Evolutionary conservation across 108 stramenopile genomes (phyloP).

Genomic region (Conticribra guillardii): DNA sequence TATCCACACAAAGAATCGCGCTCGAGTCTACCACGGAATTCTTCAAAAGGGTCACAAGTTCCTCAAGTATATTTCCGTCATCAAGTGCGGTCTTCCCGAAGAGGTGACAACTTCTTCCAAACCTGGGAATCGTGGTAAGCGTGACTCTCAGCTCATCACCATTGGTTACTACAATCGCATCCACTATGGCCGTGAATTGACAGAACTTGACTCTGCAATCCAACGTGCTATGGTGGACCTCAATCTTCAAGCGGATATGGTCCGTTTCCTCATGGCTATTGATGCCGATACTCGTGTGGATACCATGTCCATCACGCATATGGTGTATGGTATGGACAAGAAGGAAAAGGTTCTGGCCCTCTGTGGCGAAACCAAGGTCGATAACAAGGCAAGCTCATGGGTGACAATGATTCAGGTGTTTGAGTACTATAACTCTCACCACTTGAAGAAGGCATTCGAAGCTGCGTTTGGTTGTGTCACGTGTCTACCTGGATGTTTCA

Average conservation of each 20-base stretch:
- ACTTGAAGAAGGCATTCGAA: constrained; percentile 65
- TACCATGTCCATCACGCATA: constrained; percentile 52
- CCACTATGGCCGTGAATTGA: constrained; percentile 56
- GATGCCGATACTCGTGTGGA: constrained; percentile 65
- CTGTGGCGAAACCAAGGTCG: too few relatives aligned
- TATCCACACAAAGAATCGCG: constrained; percentile 42
- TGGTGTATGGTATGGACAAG: constrained; percentile 61
- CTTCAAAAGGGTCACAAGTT: constrained; percentile 56
- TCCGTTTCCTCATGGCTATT: constrained; percentile 64
- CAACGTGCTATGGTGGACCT: constrained; percentile 51
- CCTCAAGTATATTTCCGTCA: constrained; percentile 61
- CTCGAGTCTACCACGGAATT: constrained; percentile 57
- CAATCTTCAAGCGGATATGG: constrained; percentile 52
- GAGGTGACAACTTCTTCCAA: constrained; percentile 50
- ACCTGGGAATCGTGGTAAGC: constrained; percentile 68
- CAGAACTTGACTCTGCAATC: constrained; percentile 57
- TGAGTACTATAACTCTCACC: constrained; percentile 62
- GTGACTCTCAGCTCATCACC: constrained; percentile 65
- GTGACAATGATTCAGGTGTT: constrained; percentile 70
- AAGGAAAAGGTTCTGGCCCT: constrained; percentile 61
- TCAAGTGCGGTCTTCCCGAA: constrained; percentile 57
- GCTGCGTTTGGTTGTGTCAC: constrained; percentile 66
- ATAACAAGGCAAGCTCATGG: constrained; percentile 47
- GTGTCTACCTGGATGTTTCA: constrained; percentile 68
- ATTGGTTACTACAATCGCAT: constrained; percentile 62